phyloP scores from a whole-genome alignment of 495 filamentous ascomycete genomes.

The Hyaloscypha hepaticicola region DNA sequence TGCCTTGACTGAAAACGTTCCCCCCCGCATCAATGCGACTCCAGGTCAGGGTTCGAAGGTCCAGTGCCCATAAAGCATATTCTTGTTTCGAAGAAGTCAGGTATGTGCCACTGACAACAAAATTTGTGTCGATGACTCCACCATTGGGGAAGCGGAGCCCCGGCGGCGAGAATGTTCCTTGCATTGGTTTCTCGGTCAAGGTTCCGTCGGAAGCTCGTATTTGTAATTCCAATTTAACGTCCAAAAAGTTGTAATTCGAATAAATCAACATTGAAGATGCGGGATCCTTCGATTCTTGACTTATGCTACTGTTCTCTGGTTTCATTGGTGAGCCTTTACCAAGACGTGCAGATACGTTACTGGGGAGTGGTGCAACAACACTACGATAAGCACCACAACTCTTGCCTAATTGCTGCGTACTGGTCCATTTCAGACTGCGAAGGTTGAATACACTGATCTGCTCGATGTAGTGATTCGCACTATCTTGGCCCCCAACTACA shows the following conservation, averaged over 20 bases:
- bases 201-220: slow-evolving; percentile 82
- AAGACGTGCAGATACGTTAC: slow-evolving; percentile 63
- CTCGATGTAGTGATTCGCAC: slow-evolving; percentile 97
- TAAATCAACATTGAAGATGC: slow-evolving; percentile 93
- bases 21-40: slow-evolving; percentile 94
- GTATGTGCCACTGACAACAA: slow-evolving; percentile 95
- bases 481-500: slow-evolving; percentile 93
- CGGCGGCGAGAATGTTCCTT: slow-evolving; percentile 79
- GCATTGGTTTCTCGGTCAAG: slow-evolving; percentile 85
- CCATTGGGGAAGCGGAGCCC: slow-evolving; percentile 94
- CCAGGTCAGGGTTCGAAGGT: slow-evolving; percentile 85
- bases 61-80: slow-evolving; percentile 95
- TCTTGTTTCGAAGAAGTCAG: slow-evolving; percentile 97
- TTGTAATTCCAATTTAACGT: slow-evolving; percentile 94
- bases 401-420: slow-evolving; percentile 76
- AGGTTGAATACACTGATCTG: slow-evolving; percentile 98
- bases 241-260: slow-evolving; percentile 97
- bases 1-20: slow-evolving; percentile 88
- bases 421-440: slow-evolving; percentile 93
- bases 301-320: slow-evolving; percentile 34
- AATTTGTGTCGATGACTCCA: slow-evolving; percentile 88
- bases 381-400: slow-evolving; percentile 96
- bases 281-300: slow-evolving; percentile 54
- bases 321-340: slow-evolving; percentile 45
- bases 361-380: slow-evolving; percentile 82